A percentile compares a stretch with the other conserved stretches of the same genome.
Evolutionary conservation across 345 rosid genomes (phyloP).

Genomic region (Garcia nutans): DNA sequence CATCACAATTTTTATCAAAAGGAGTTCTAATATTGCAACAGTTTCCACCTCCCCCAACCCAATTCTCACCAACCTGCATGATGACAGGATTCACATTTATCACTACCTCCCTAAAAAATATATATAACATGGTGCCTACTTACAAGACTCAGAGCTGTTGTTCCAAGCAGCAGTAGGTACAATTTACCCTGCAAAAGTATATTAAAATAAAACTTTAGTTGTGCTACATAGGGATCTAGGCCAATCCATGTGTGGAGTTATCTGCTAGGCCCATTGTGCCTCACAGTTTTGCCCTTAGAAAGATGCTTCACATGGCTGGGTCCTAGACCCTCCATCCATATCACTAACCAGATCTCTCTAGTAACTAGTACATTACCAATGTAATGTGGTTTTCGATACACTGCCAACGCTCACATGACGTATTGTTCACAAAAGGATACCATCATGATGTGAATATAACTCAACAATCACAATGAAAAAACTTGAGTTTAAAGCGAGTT

Average conservation of each 20-base stretch:
- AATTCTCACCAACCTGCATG: too few species aligned
- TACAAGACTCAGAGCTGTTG: constrained; percentile 87
- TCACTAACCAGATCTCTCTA: too few species aligned
- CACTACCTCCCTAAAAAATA: background rate
- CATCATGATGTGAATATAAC: background rate
- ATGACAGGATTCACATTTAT: too few species aligned
- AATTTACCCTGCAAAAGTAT: constrained; percentile 63
- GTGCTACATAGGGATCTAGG: background rate
- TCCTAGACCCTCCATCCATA: too few species aligned
- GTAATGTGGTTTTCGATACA: too few species aligned
- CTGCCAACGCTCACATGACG: too few species aligned
- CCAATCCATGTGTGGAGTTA: too few species aligned
- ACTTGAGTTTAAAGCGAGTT: background rate
- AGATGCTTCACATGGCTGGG: too few species aligned
- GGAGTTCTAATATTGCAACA: background rate
- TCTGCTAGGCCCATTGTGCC: too few species aligned
- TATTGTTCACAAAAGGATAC: background rate
- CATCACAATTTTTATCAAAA: background rate
- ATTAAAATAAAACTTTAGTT: background rate
- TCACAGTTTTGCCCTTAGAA: too few species aligned
- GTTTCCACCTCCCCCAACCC: background rate
- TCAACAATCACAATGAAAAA: background rate
- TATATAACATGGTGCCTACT: constrained; percentile 4
- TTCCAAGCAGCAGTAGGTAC: constrained; percentile 85
- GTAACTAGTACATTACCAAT: too few species aligned